Conservation (phyloP, 345 rosid genomes). For the Viola odorata region DNA sequence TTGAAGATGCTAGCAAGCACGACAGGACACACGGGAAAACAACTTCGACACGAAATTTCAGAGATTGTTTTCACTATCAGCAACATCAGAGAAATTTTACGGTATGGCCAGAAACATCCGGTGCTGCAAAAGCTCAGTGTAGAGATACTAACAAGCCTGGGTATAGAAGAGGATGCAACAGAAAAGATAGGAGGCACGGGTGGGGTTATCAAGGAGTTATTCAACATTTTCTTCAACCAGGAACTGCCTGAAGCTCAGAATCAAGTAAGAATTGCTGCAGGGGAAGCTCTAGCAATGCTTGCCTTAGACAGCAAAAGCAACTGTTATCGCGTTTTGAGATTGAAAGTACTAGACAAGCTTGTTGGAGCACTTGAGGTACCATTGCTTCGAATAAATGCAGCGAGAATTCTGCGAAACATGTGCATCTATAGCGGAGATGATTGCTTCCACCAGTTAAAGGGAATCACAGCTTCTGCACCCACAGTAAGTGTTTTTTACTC, state of each 20-base stretch:
- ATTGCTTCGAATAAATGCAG: slow-evolving; percentile 57
- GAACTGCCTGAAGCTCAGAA: slow-evolving; percentile 26
- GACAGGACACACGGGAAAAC: slow-evolving; percentile 63
- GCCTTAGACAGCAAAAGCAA: slow-evolving; percentile 68
- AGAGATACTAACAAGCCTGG: slow-evolving; percentile 65
- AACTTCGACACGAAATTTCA: slow-evolving; percentile 72
- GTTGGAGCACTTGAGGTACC: slow-evolving; percentile 50
- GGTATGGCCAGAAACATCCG: slow-evolving; percentile 60
- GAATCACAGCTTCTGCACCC: slow-evolving; percentile 53
- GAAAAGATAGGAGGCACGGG: slow-evolving; percentile 88
- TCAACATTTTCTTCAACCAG: slow-evolving; percentile 61
- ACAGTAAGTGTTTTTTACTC: slow-evolving; percentile 37
- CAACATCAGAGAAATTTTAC: slow-evolving; percentile 66
- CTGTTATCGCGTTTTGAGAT: slow-evolving; percentile 59
- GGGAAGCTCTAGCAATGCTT: slow-evolving; percentile 87
- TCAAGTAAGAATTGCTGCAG: slow-evolving; percentile 62
- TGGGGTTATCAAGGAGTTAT: slow-evolving; percentile 66
- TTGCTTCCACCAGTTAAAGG: slow-evolving; percentile 48
- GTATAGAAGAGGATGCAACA: slow-evolving; percentile 60
- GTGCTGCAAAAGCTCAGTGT: slow-evolving; percentile 65
- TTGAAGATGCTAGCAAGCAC: slow-evolving; percentile 81
- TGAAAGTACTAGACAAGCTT: slow-evolving; percentile 42
- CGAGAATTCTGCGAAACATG: slow-evolving; percentile 67
- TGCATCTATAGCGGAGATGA: slow-evolving; percentile 47
- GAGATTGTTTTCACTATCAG: slow-evolving; percentile 86